phyloP scores from a whole-genome alignment of 306 rosid genomes.

The Lithocarpus polystachyus region DNA sequence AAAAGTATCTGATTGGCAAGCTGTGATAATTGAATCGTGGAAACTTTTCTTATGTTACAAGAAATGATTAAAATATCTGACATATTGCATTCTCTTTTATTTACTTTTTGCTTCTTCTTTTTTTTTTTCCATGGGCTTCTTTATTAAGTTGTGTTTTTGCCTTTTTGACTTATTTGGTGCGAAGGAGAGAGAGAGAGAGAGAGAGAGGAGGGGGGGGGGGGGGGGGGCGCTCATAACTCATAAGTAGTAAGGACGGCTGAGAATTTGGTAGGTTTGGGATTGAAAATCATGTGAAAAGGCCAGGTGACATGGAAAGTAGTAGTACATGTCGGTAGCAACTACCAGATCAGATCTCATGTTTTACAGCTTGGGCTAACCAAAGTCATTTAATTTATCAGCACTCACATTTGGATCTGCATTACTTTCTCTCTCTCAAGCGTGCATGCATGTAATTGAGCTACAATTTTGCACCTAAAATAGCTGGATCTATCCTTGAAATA shows the following conservation, averaged over 20 bases:
- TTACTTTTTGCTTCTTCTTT: background rate
- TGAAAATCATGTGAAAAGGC: conserved; percentile 50
- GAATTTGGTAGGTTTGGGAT: conserved; percentile 36
- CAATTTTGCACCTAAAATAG: background rate
- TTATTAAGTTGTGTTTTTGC: background rate
- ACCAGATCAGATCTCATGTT: conserved; percentile 40
- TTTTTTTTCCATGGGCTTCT: too few relatives aligned
- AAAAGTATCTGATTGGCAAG: conserved; percentile 34
- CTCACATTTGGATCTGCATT: conserved; percentile 31
- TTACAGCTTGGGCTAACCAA: conserved; percentile 20
- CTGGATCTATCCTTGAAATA: conserved; percentile 35
- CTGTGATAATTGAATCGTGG: conserved; percentile 31
- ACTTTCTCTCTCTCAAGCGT: background rate
- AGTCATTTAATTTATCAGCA: conserved; percentile 29
- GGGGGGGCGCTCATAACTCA: background rate
- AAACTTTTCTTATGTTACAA: conserved; percentile 52
- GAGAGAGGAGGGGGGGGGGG: too few relatives aligned
- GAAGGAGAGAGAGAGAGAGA: conserved; percentile 10
- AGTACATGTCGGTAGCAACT: conserved; percentile 47
- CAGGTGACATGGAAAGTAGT: conserved; percentile 44
- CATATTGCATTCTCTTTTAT: conserved; percentile 9
- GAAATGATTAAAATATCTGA: conserved; percentile 34
- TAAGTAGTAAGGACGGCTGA: background rate
- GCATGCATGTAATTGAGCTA: background rate
- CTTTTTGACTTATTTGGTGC: conserved; percentile 14